Conservation (phyloP, 2,329 filamentous ascomycete genomes). For the Talaromyces sp. region DNA sequence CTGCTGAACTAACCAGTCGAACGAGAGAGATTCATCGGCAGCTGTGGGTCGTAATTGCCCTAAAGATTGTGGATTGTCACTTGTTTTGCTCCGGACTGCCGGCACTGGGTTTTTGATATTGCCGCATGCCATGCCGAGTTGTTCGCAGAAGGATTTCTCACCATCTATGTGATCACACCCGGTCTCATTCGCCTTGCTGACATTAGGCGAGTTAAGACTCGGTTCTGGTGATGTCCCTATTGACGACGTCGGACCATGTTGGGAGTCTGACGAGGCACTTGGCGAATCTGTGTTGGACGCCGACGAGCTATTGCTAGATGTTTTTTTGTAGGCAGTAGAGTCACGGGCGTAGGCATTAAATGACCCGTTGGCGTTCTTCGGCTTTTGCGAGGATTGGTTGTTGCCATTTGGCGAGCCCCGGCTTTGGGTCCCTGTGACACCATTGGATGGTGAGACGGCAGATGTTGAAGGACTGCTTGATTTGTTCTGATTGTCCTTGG, state of each 20-base stretch:
- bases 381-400: slow-evolving; percentile 1
- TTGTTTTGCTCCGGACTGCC: slow-evolving; percentile 29
- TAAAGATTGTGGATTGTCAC: slow-evolving; percentile 22
- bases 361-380: slow-evolving; percentile 7
- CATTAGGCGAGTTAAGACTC: slow-evolving; percentile 35
- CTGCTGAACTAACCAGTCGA: slow-evolving; percentile 70
- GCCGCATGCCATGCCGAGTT: slow-evolving; percentile 41
- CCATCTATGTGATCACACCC: slow-evolving; percentile 27
- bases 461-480: slow-evolving; percentile 24
- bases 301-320: slow-evolving; percentile 21
- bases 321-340: slow-evolving; percentile 15
- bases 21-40: slow-evolving; percentile 19
- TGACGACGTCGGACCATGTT: slow-evolving; percentile 41
- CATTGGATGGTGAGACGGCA: slow-evolving; percentile 14
- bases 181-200: slow-evolving; percentile 29
- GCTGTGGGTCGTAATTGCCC: slow-evolving; percentile 15
- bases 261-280: slow-evolving; percentile 44
- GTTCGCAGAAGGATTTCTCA: slow-evolving; percentile 41
- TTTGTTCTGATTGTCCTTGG: slow-evolving; percentile 30
- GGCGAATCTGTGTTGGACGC: slow-evolving; percentile 43
- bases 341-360: slow-evolving; percentile 3
- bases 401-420: slow-evolving; percentile 18
- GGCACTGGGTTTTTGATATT: slow-evolving; percentile 41
- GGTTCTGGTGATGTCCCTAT: slow-evolving; percentile 47
- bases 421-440: slow-evolving; percentile 25